Conservation (phyloP, 108 stramenopile genomes). For the Nitzschia inconspicua region DNA sequence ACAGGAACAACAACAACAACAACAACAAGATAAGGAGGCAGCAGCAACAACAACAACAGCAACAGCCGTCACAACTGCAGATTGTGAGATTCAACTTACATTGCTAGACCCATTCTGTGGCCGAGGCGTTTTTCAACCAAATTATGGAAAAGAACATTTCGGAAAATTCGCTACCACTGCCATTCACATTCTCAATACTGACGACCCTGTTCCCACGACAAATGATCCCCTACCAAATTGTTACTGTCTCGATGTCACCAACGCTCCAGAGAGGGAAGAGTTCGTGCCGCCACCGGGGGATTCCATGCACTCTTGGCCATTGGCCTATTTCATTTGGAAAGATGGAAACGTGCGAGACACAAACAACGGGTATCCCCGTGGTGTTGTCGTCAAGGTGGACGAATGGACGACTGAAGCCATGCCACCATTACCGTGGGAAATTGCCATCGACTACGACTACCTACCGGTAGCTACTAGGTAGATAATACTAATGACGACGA, state of each 20-base stretch:
- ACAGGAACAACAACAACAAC: neutral
- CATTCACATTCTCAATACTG: slow-evolving; percentile 34
- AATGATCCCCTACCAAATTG: slow-evolving; percentile 29
- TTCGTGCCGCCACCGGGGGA: slow-evolving; percentile 30
- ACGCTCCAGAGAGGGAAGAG: neutral
- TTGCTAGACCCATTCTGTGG: slow-evolving; percentile 41
- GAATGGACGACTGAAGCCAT: no score
- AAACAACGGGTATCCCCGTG: no score
- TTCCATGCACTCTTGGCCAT: slow-evolving; percentile 39
- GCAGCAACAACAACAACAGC: neutral
- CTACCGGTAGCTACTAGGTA: no score
- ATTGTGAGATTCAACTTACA: slow-evolving; percentile 20
- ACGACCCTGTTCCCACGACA: slow-evolving; percentile 46
- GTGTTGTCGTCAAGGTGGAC: no score
- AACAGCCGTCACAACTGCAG: neutral
- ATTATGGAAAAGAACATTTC: slow-evolving; percentile 31
- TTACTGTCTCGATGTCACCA: slow-evolving; percentile 34
- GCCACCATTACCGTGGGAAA: no score
- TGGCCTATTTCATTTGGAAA: slow-evolving; percentile 26
- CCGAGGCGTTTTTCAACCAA: slow-evolving; percentile 21
- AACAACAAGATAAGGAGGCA: no score
- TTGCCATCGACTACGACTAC: no score
- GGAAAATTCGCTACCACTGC: slow-evolving; percentile 28
- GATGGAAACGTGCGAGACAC: no score
- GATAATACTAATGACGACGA: no score